Conservation (phyloP, 768 basidiomycete species). For the Cystobasidium ongulense region DNA sequence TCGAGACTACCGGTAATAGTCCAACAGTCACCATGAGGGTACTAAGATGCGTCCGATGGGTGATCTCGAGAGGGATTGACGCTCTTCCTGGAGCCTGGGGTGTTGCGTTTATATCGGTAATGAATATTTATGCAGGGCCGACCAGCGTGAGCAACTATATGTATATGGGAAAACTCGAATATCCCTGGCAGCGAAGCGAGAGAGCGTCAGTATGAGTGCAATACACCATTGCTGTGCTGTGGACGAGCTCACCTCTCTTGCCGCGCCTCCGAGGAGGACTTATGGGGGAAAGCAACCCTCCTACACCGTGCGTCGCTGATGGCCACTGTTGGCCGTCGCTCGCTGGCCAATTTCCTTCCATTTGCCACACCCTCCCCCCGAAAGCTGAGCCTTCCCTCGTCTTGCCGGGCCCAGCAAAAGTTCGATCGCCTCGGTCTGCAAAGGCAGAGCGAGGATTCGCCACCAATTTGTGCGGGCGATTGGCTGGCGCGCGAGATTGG, state of each 20-base stretch:
- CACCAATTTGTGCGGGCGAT: conserved; percentile 12
- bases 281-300: neutral
- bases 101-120: neutral
- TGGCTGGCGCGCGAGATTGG: neutral
- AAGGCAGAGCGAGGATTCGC: neutral
- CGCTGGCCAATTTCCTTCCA: too few species aligned
- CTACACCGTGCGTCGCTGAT: too few species aligned
- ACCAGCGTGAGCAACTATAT: conserved; percentile 20
- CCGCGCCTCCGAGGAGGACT: conserved; percentile 18
- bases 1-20: neutral
- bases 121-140: neutral
- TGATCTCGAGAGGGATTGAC: conserved; percentile 27
- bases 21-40: conserved; percentile 1
- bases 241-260: conserved; percentile 13
- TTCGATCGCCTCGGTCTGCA: conserved; percentile 8
- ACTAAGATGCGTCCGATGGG: conserved; percentile 16
- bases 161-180: conserved; percentile 16
- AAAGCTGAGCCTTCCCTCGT: neutral
- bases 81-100: conserved; percentile 24
- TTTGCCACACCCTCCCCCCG: neutral
- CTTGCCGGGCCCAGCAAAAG: neutral
- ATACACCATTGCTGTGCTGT: neutral
- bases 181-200: neutral
- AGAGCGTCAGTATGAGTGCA: neutral
- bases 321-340: too few species aligned